Base-by-base conservation (phyloP, 768 basidiomycete genomes). In the Phaeotremella fagi region DNA sequence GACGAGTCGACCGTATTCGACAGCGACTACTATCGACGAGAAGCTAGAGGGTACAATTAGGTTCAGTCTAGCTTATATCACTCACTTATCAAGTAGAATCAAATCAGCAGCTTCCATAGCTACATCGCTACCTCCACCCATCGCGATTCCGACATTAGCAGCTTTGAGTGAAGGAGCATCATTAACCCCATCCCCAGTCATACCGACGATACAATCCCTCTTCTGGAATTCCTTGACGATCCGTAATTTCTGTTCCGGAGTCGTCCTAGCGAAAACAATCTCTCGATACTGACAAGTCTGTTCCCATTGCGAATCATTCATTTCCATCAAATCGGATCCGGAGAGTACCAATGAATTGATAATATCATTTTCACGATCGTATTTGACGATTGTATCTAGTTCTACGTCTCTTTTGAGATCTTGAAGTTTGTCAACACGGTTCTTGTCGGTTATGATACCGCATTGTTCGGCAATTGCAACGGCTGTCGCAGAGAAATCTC, bases 111-210 rank as follows among this genome's bases (percentile, higher is more conserved):
- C 72, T 72, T 81, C 82, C 57, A 73, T 71, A 3, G 75, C 75
- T 4, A 75, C 70, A 45, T 68, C 68, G 12, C 66, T 69, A 1
- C 63, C 68, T 12, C 65, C 61, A 9, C 80, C 82, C 77, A 83
- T 81, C 0, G 81, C 82, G 33, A 84, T 79, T 49, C 83, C 83
- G 45, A 82, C 80, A 60, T 86, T 79, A 1, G 82, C 82, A 25
- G 80, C 80, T 46, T 68, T 71, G 18, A 71, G 55, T 28, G 57
- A 52, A 1, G 69, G 69, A 6, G 70, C 68, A 46, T 74, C 72
- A 48, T 74, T 74, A n/a, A 70, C 73, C 25, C 83, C 84, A 64
- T 85, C 84, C 2, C 84, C 84, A 3, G 83, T 85, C 53, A 84
- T 82, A 1, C 81, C 83, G 4, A 83, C 82, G 1, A 81, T 78